Evolutionary conservation across 2,329 filamentous ascomycete species (phyloP).

Genomic region (Botrytis sinoallii): DNA sequence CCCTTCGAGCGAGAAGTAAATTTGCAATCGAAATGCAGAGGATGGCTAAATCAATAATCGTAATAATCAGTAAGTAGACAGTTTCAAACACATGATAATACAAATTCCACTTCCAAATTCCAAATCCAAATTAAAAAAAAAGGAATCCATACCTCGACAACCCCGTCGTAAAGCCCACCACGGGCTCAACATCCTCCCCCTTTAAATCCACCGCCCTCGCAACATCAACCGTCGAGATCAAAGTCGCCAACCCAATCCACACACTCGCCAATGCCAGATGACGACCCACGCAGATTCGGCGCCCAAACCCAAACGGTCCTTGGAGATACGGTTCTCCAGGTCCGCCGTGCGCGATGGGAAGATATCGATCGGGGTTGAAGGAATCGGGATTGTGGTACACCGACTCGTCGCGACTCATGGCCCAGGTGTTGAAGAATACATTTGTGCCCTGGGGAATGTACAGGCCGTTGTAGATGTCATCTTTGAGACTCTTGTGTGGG

Average conservation of each 20-base stretch:
- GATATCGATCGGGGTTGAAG: conserved; percentile 49
- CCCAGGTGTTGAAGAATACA: conserved; percentile 51
- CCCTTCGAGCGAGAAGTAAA: neutral
- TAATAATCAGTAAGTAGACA: neutral
- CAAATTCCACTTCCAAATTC: too few relatives aligned
- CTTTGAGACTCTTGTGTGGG: conserved; percentile 52
- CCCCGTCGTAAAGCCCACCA: conserved; percentile 29
- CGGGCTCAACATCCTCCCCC: conserved; percentile 39
- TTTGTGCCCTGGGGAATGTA: conserved; percentile 55
- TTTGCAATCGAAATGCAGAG: neutral
- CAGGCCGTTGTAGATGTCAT: conserved; percentile 56
- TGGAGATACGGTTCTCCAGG: conserved; percentile 46
- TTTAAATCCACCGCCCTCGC: conserved; percentile 37
- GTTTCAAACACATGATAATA: neutral
- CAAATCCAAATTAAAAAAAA: neutral
- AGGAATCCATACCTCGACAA: conserved; percentile 28
- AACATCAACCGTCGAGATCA: conserved; percentile 42
- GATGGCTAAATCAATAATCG: neutral
- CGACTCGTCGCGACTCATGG: conserved; percentile 51
- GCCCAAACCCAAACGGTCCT: conserved; percentile 52
- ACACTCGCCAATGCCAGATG: conserved; percentile 48
- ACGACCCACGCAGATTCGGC: conserved; percentile 48
- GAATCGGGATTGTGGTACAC: conserved; percentile 43
- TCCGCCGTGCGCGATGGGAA: conserved; percentile 41
- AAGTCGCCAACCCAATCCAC: conserved; percentile 42